Conservation (phyloP, 768 basidiomycete species). For the Lentinula detonsa region DNA sequence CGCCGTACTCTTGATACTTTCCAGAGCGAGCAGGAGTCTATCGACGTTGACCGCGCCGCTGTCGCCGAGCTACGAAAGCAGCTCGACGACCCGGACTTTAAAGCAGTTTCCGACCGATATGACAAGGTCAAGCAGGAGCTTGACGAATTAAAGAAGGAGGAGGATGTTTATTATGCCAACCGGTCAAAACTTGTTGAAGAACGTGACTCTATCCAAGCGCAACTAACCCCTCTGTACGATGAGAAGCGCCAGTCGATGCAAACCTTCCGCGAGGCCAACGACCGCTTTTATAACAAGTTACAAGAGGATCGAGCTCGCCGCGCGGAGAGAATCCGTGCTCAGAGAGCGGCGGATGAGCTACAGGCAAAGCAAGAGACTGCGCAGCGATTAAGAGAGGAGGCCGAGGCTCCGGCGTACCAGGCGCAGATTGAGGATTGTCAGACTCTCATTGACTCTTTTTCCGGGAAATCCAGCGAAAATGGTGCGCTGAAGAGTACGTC, state of each 20-base stretch:
- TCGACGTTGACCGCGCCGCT: conserved; percentile 69
- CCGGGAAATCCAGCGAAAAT: conserved; percentile 51
- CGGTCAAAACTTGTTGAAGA: conserved; percentile 84
- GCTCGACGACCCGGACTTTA: conserved; percentile 86
- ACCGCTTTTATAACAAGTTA: conserved; percentile 76
- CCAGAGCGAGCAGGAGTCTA: conserved; percentile 70
- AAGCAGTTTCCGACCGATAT: conserved; percentile 75
- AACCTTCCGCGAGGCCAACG: conserved; percentile 76
- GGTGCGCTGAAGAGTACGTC: conserved; percentile 35
- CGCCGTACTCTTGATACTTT: conserved; percentile 78
- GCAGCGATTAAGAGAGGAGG: conserved; percentile 84
- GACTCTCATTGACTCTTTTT: conserved; percentile 83
- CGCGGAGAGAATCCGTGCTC: conserved; percentile 69
- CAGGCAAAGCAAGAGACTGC: conserved; percentile 76
- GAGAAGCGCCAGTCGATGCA: conserved; percentile 71
- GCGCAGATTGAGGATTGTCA: conserved; percentile 95
- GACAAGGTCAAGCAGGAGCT: conserved; percentile 81
- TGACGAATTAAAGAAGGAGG: conserved; percentile 79
- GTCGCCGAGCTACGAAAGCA: conserved; percentile 79
- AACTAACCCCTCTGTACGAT: conserved; percentile 65
- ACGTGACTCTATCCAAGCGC: conserved; percentile 64
- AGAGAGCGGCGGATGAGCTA: conserved; percentile 72
- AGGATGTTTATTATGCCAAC: conserved; percentile 77
- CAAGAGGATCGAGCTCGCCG: conserved; percentile 85
- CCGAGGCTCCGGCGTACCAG: conserved; percentile 84